Percentiles rank a stretch among this genome's conserved stretches.
Evolutionary conservation across 805 yeast species (phyloP).

Genomic region (Cyberlindnera sargentensis): DNA sequence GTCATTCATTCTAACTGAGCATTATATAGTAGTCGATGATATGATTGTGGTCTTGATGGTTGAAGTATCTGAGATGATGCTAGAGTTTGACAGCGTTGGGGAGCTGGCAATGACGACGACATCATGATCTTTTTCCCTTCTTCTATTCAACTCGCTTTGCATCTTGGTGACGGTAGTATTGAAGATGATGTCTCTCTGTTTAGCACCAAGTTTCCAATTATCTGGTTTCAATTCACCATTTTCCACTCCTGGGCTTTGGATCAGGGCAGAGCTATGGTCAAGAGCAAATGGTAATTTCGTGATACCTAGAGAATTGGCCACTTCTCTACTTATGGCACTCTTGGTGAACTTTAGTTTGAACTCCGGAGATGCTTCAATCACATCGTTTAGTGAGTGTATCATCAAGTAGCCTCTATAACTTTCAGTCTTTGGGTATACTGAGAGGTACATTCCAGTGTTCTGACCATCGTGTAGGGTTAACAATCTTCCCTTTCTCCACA

Average conservation of each 20-base stretch:
- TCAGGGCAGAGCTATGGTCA: background rate
- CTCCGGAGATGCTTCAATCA: background rate
- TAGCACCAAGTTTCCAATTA: slow-evolving; percentile 1
- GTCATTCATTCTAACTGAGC: too few species aligned
- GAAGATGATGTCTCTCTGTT: slow-evolving; percentile 1
- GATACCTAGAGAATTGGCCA: background rate
- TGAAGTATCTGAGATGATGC: background rate
- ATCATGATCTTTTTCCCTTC: background rate
- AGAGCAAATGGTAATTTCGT: background rate
- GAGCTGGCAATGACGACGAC: background rate
- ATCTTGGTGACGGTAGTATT: background rate
- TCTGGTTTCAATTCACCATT: background rate
- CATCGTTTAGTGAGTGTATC: background rate
- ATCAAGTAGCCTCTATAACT: background rate
- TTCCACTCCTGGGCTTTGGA: slow-evolving; percentile 1
- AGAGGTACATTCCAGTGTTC: background rate
- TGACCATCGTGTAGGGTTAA: background rate
- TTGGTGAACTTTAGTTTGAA: background rate
- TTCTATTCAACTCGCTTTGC: background rate
- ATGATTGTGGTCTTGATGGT: too few species aligned
- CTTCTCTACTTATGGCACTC: background rate
- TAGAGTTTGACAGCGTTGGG: background rate
- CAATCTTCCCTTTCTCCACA: background rate
- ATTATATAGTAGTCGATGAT: too few species aligned
- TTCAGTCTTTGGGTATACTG: background rate